Conservation (phyloP, 2,329 filamentous ascomycete genomes). For the Xylariales sp. region DNA sequence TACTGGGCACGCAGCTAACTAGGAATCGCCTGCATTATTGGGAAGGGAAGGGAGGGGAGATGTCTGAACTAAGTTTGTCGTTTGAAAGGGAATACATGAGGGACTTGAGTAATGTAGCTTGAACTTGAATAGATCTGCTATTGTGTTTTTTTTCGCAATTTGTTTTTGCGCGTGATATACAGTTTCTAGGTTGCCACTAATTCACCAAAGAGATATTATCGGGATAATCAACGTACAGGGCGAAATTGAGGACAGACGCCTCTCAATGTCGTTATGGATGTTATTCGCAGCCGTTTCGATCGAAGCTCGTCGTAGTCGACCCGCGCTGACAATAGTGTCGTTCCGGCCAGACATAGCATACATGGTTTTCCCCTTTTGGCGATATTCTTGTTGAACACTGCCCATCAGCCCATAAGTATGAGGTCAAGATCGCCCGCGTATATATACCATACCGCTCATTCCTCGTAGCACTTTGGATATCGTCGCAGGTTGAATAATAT, state of each 20-base stretch:
- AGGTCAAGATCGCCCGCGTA: neutral
- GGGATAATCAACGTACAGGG: neutral
- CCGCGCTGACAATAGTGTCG: neutral
- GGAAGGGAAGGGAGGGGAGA: neutral
- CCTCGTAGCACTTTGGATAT: neutral
- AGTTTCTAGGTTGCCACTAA: neutral
- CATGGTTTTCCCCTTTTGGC: neutral
- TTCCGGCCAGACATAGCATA: neutral
- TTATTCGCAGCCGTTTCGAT: neutral
- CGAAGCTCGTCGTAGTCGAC: neutral
- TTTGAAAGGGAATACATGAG: no score
- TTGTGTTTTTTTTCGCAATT: no score
- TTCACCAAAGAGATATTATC: neutral
- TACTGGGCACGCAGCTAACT: no score
- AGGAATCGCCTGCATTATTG: no score
- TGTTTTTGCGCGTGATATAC: neutral
- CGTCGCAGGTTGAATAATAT: no score
- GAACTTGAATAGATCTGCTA: no score
- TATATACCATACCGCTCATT: neutral
- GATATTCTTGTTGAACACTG: neutral
- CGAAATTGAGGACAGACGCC: neutral
- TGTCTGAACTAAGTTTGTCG: neutral
- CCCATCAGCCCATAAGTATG: neutral
- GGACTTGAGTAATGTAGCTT: no score
- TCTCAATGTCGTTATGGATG: neutral